Conservation (phyloP, 1,139 yeast genomes). For the Candida sp. region DNA sequence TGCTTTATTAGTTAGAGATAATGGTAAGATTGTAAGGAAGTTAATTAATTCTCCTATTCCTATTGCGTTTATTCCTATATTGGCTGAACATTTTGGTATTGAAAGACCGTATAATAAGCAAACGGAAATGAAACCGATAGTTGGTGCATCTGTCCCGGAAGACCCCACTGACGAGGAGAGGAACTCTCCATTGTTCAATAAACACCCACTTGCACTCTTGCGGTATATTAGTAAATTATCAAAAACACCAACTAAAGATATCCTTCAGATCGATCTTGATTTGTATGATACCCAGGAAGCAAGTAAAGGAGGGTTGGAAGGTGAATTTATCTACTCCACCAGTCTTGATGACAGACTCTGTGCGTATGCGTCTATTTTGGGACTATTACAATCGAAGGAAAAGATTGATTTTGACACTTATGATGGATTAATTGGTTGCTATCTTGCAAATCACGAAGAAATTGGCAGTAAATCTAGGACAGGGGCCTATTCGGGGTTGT, state of each 20-base stretch:
- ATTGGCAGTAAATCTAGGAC: constrained; percentile 58
- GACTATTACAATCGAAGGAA: constrained; percentile 39
- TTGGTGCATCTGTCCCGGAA: constrained; percentile 37
- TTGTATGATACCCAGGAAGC: constrained; percentile 65
- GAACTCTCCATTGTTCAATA: constrained; percentile 56
- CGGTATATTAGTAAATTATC: constrained; percentile 55
- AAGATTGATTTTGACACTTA: constrained; percentile 17
- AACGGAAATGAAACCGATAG: constrained; percentile 60
- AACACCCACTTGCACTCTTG: constrained; percentile 52
- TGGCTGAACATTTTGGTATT: constrained; percentile 66
- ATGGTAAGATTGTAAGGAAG: constrained; percentile 32
- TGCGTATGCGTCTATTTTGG: constrained; percentile 54
- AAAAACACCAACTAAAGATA: constrained; percentile 43
- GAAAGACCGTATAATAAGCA: constrained; percentile 55
- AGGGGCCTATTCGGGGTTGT: constrained; percentile 57
- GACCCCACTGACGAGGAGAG: constrained; percentile 56
- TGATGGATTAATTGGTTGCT: constrained; percentile 46
- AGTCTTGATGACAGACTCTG: constrained; percentile 67
- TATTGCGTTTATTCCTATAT: constrained; percentile 60
- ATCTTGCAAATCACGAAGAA: constrained; percentile 61
- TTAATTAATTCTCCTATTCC: constrained; percentile 62
- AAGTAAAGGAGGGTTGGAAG: constrained; percentile 54
- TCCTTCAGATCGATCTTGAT: constrained; percentile 59
- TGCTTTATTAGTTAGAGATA: constrained; percentile 44
- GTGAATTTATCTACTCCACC: constrained; percentile 63